A percentile compares a stretch with the other conserved stretches of the same genome.
Conservation (phyloP, 1,284 basidiomycete species). For the Cyathus pygmaeus region DNA sequence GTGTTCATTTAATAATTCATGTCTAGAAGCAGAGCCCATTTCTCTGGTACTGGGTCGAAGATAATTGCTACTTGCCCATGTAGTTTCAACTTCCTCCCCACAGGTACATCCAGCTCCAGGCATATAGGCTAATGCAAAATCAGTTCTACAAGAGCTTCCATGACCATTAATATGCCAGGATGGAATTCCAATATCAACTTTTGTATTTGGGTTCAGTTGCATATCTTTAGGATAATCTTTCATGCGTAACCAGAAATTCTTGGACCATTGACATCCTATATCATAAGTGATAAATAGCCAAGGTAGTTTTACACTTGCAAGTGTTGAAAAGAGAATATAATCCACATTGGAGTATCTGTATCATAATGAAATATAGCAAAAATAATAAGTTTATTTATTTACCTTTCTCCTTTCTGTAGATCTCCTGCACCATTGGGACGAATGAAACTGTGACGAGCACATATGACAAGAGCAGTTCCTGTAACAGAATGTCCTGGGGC, state of each 20-base stretch:
- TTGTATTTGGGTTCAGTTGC: neutral
- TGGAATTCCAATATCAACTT: constrained; percentile 4
- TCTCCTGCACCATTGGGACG: too few species aligned
- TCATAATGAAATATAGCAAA: too few species aligned
- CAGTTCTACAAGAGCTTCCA: neutral
- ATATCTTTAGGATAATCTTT: constrained; percentile 1
- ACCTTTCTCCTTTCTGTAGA: constrained; percentile 43
- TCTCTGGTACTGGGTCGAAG: too few species aligned
- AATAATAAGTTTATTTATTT: too few species aligned
- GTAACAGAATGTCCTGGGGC: constrained; percentile 29
- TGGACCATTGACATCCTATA: constrained; percentile 11
- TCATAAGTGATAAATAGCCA: neutral
- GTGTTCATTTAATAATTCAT: too few species aligned
- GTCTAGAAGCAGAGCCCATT: too few species aligned
- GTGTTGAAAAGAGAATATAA: too few species aligned
- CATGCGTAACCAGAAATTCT: neutral
- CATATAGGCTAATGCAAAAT: constrained; percentile 7
- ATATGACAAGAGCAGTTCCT: constrained; percentile 33
- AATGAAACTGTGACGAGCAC: constrained; percentile 33
- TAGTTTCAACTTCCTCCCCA: too few species aligned
- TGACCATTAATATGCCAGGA: too few species aligned
- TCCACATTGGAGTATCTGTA: too few species aligned
- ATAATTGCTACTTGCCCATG: too few species aligned
- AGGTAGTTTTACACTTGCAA: neutral
- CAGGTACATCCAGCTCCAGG: constrained; percentile 1